Base-by-base conservation (phyloP, 208 protist genomes). In the Lotmaria passim region DNA sequence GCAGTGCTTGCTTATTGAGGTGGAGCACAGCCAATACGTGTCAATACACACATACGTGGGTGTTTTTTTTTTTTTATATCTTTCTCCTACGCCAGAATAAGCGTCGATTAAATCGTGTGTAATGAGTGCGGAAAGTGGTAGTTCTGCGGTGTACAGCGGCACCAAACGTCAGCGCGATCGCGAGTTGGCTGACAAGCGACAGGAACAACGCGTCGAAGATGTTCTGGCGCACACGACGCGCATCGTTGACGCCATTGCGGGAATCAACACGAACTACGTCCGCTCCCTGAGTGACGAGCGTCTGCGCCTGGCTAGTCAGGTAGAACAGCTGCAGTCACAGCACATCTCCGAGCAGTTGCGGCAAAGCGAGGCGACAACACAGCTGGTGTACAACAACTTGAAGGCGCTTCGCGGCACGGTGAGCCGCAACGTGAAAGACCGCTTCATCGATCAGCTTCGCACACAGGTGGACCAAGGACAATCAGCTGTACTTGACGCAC, bases 201-300 rank as follows among this genome's bases (percentile, higher is more conserved):
- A 69, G 62, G 63, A 72, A 24, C 44, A 65, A 21, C 69, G 71
- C 8, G 64, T 69, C 11, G 69, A 80, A 73, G 71, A 83, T 7
- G 53, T 76, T 4, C 31, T 73, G 72, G 59, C 63, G 23, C 39
- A 73, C 67, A 80, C 61, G n/a, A 64, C 57, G 47, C 67, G 58
- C 60, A 61, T 81, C 30, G 64, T 76, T 3, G 64, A 81, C 15
- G 44, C 50, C 26, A 69, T 81, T 7, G 68, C 62, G 19, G 31
- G 48, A 14, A 65, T 81, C 43, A 75, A 76, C 33, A 64, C 48
- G 3, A 52, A 76, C 31, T 71, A 64, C 55, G 36, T 75, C 24
- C 34, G 23, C 48, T 59, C 46, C 2, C 69, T 79, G 23, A 70
- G 55, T 44, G 70, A 51, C 8, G 70, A 76, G 44, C 41, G 60